A percentile compares a stretch with the other conserved stretches of the same genome.
Conservation (phyloP, 2,329 filamentous ascomycete species). For the Ascomycota sp. region DNA sequence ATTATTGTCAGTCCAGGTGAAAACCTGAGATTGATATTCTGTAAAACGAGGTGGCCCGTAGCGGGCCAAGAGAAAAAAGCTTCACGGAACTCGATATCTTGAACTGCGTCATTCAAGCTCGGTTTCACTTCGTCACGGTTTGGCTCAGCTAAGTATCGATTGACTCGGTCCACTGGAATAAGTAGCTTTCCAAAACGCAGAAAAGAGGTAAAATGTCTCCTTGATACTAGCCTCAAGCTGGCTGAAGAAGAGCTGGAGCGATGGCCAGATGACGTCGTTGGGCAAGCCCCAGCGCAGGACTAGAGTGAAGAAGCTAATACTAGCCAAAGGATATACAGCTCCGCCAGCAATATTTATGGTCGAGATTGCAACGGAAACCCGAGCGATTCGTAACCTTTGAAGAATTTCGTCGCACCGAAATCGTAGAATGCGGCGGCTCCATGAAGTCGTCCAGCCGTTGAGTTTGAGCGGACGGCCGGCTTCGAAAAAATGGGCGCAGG, state of each 20-base stretch:
- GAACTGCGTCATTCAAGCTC: conserved; percentile 13
- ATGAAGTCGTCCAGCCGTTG: conserved; percentile 18
- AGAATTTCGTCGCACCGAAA: conserved; percentile 16
- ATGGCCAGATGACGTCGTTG: conserved; percentile 72
- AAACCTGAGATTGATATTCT: conserved; percentile 24
- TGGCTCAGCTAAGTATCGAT: conserved; percentile 71
- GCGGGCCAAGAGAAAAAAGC: conserved; percentile 71
- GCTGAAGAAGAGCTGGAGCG: conserved; percentile 63
- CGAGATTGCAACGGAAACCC: conserved; percentile 27
- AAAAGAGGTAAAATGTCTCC: conserved; percentile 57
- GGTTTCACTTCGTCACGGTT: conserved; percentile 37
- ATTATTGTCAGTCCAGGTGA: conserved; percentile 30
- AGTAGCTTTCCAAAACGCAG: conserved; percentile 59
- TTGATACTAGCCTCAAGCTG: conserved; percentile 56
- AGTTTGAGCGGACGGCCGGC: conserved; percentile 47
- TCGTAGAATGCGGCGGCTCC: conserved; percentile 15
- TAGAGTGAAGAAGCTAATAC: conserved; percentile 64
- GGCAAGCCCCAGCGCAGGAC: conserved; percentile 46
- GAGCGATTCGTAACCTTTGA: conserved; percentile 16
- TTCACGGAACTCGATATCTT: conserved; percentile 31
- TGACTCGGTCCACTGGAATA: conserved; percentile 65
- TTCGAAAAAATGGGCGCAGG: conserved; percentile 72
- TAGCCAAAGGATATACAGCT: conserved; percentile 57
- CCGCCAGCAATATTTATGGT: conserved; percentile 54
- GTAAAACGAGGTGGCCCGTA: conserved; percentile 29